Evolutionary conservation across 768 basidiomycete species (phyloP).

Genomic region (Suillus spraguei): DNA sequence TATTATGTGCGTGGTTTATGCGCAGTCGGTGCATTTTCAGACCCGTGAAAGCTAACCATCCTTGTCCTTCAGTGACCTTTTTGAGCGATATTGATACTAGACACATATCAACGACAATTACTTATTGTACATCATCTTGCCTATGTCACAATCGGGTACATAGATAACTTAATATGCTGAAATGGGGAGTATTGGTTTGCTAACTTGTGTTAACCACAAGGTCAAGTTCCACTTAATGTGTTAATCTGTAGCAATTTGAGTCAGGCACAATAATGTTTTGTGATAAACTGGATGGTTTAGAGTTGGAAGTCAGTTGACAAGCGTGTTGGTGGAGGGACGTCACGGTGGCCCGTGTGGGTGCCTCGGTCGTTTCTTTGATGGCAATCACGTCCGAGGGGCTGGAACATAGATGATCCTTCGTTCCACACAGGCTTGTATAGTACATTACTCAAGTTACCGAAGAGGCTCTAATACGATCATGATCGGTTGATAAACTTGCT

Average conservation of each 20-base stretch:
- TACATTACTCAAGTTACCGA: neutral
- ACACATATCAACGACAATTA: slow-evolving; percentile 7
- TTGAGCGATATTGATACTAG: slow-evolving; percentile 6
- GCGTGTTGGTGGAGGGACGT: neutral
- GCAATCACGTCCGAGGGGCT: neutral
- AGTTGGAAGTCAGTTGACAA: neutral
- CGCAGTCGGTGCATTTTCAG: slow-evolving; percentile 10
- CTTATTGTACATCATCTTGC: slow-evolving; percentile 5
- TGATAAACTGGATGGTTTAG: neutral
- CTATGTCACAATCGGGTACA: slow-evolving; percentile 7
- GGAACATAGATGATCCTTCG: neutral
- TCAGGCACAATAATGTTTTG: neutral
- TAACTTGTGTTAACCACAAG: neutral
- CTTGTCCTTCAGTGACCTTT: slow-evolving; percentile 8
- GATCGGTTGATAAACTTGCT: neutral
- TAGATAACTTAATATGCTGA: neutral
- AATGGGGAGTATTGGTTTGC: neutral
- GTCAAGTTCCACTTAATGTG: neutral
- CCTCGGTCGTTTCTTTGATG: neutral
- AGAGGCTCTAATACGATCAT: neutral
- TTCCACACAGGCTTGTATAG: neutral
- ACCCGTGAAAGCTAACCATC: slow-evolving; percentile 2
- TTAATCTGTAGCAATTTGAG: neutral
- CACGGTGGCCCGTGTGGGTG: neutral
- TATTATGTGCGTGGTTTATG: slow-evolving; percentile 69